Evolutionary conservation across 805 yeast genomes (phyloP), one percentile per base, ranked within the genome.

Genomic region (Myxozyma mucilagina): DNA sequence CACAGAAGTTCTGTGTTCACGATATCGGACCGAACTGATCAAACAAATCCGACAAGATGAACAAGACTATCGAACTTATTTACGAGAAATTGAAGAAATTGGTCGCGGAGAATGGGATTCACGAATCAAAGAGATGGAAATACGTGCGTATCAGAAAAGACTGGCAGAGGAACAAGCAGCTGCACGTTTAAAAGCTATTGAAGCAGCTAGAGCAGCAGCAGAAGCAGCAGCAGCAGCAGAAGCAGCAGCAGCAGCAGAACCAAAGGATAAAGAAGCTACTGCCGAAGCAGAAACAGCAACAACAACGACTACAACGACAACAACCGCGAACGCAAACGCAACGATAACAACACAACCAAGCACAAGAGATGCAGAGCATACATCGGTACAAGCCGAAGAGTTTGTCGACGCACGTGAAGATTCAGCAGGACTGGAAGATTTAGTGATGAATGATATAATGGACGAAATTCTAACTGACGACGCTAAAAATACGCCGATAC

Each of bases 61-160:
- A 61, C 63, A 65, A 38, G 72, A 69, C 14, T 79, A 76, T 68
- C 72, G 72, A 44, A 67, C 57, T 18, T 74, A 73, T 47, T 71
- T 73, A 48, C 65, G 67, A 11, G 82, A 79, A 58, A 78, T 80
- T 7, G 76, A 75, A 31, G 68, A 72, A 64, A 78, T 80, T 14
- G 80, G 77, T 53, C 69, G 71, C 41, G 82, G 82, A 1, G 73
- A 73, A 54, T 70, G 78, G 65, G 79, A 78, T 47, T 76, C 75
- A 35, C 71, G 73, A 42, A 66, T 71, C 14, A 60, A 76, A n/a
- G 64, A 66, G 10, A 35, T 56, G 43, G 69, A 57, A 16, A 44
- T 36, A 9, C 50, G 52, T 38, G 63, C 56, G 24, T 14, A 11
- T 24, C 48, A 57, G 29, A 48, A 54, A 31, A 24, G 8, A 6